Evolutionary conservation across 2,329 filamentous ascomycete species (phyloP).

Genomic region (Arachnomyces sp.): DNA sequence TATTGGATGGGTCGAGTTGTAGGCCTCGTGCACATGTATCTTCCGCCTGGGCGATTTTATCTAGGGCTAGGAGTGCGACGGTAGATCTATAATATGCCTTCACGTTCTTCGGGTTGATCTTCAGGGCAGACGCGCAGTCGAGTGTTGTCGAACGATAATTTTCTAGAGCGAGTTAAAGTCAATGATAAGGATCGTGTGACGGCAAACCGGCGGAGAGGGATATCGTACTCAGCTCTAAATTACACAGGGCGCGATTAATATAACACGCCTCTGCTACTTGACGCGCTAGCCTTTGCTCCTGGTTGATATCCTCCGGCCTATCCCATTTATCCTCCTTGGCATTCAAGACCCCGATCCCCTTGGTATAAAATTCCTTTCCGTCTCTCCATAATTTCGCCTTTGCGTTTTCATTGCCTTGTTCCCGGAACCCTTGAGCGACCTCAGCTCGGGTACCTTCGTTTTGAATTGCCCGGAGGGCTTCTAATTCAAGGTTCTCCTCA

Average conservation of each 20-base stretch:
- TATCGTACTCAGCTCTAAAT: constrained; percentile 66
- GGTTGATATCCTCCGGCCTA: constrained; percentile 44
- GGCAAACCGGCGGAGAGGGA: not conserved
- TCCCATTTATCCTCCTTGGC: constrained; percentile 52
- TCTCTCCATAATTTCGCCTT: constrained; percentile 65
- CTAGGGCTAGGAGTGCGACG: constrained; percentile 67
- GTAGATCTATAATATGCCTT: constrained; percentile 89
- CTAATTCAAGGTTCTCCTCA: constrained; percentile 72
- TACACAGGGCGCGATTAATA: constrained; percentile 82
- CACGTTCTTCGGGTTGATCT: constrained; percentile 69
- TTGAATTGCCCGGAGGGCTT: constrained; percentile 80
- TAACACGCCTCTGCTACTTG: constrained; percentile 67
- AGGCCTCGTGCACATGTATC: constrained; percentile 72
- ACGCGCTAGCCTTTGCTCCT: constrained; percentile 56
- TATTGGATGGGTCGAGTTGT: constrained; percentile 62
- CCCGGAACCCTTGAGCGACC: constrained; percentile 75
- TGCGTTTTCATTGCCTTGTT: constrained; percentile 87
- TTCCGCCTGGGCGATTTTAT: constrained; percentile 70
- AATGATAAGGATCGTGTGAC: not conserved
- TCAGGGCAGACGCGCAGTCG: constrained; percentile 73
- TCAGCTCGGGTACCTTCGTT: constrained; percentile 88
- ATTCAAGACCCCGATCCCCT: constrained; percentile 68
- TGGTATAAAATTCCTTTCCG: constrained; percentile 84
- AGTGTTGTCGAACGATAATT: constrained; percentile 83
- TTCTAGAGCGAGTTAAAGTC: constrained; percentile 34